A percentile compares a stretch with the other conserved stretches of the same genome.
Conservation (phyloP, 1,284 basidiomycete species). For the Marasmius tenuissimus region DNA sequence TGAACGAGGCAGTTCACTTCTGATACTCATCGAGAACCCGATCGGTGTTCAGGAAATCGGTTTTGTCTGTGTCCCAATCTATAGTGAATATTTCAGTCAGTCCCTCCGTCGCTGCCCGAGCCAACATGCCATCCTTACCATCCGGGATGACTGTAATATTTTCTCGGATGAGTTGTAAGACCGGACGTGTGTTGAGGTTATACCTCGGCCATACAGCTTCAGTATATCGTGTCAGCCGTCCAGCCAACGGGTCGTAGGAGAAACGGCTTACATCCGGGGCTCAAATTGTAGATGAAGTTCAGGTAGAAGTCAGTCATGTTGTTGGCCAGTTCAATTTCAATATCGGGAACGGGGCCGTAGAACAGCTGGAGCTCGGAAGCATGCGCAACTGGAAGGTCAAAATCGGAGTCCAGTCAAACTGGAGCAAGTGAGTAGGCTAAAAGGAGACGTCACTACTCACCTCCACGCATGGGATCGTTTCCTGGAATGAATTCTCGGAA, state of each 20-base stretch:
- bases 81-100: background rate
- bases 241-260: background rate
- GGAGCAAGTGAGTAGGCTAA: background rate
- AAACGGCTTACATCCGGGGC: constrained; percentile 44
- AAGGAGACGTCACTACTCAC: constrained; percentile 23
- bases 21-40: constrained; percentile 45
- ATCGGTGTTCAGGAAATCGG: constrained; percentile 40
- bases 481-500: constrained; percentile 57
- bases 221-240: background rate
- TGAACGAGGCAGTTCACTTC: constrained; percentile 24
- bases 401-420: background rate
- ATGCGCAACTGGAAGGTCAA: constrained; percentile 41
- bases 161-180: constrained; percentile 47
- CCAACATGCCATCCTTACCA: constrained; percentile 29
- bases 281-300: constrained; percentile 51
- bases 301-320: constrained; percentile 51
- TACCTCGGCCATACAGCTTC: constrained; percentile 47
- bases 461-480: constrained; percentile 40
- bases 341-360: constrained; percentile 45
- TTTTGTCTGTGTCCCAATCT: constrained; percentile 47
- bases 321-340: constrained; percentile 46
- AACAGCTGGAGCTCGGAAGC: constrained; percentile 48
- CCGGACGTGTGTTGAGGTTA: constrained; percentile 28
- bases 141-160: constrained; percentile 52
- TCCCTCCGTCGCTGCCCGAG: too few relatives aligned